Evolutionary conservation across 768 basidiomycete species (phyloP).

Genomic region (Imleria badia): DNA sequence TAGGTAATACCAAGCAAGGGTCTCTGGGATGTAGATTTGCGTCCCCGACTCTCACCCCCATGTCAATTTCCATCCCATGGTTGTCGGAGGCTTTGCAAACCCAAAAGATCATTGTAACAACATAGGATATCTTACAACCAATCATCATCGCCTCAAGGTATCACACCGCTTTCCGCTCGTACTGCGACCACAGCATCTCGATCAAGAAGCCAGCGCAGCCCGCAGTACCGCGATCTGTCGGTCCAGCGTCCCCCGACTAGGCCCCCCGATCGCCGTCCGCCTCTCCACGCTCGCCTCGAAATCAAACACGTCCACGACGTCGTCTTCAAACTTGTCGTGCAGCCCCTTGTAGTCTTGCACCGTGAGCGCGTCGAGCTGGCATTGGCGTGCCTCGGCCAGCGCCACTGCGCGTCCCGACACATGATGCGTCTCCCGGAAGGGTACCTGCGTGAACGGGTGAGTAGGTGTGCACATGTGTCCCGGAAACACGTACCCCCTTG

Average conservation of each 20-base stretch:
- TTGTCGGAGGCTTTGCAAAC: background rate
- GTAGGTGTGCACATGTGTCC: background rate
- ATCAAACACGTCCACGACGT: conserved; percentile 84
- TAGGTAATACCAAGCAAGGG: too few species aligned
- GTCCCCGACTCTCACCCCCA: too few species aligned
- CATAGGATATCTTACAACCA: background rate
- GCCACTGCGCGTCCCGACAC: conserved; percentile 96
- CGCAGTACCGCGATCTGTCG: conserved; percentile 82
- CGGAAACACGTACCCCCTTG: conserved; percentile 74
- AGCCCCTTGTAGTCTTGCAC: conserved; percentile 78
- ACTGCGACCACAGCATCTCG: background rate
- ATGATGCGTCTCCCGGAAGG: conserved; percentile 98
- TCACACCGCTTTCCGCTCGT: background rate
- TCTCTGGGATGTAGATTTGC: too few species aligned
- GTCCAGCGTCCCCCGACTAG: conserved; percentile 80
- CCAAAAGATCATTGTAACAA: background rate
- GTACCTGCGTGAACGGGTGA: conserved; percentile 56
- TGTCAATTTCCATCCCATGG: too few species aligned
- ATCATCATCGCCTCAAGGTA: background rate
- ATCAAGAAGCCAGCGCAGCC: conserved; percentile 43
- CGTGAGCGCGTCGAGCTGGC: conserved; percentile 79
- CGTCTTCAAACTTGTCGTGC: conserved; percentile 74
- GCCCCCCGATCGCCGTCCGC: conserved; percentile 88
- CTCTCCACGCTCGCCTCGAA: conserved; percentile 96
- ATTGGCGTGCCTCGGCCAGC: conserved; percentile 79